Conservation (phyloP, 1,284 basidiomycete species). For the Cutaneotrichosporon daszewskae region DNA sequence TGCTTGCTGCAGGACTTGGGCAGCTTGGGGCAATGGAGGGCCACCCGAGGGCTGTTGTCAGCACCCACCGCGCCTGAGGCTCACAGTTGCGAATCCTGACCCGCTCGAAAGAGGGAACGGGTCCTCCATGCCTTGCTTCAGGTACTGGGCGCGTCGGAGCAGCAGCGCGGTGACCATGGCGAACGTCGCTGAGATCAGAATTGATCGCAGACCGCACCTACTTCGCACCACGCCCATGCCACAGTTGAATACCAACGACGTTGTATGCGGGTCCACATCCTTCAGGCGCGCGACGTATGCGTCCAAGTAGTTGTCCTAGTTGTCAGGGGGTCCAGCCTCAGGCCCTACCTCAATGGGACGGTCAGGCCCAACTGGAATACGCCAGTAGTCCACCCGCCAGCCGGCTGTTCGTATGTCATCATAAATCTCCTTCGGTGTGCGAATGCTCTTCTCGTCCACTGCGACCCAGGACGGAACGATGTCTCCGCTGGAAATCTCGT, state of each 20-base stretch:
- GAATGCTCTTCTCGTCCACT: slow-evolving; percentile 76
- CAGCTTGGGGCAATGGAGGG: slow-evolving; percentile 30
- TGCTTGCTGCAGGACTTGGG: slow-evolving; percentile 55
- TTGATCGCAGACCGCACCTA: slow-evolving; percentile 13
- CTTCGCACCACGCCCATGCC: slow-evolving; percentile 93
- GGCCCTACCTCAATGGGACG: slow-evolving; percentile 67
- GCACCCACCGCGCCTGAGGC: slow-evolving; percentile 5
- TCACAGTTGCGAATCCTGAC: slow-evolving; percentile 41
- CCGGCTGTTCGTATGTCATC: slow-evolving; percentile 69
- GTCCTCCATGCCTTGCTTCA: slow-evolving; percentile 69
- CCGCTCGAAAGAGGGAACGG: slow-evolving; percentile 54
- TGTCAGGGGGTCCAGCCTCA: slow-evolving; percentile 2
- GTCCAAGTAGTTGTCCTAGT: slow-evolving; percentile 85
- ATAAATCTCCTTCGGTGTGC: slow-evolving; percentile 84
- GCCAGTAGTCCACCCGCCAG: slow-evolving; percentile 82
- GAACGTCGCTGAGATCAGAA: slow-evolving; percentile 62
- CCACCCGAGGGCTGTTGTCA: slow-evolving; percentile 7
- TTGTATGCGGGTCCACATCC: slow-evolving; percentile 69
- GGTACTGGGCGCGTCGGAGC: slow-evolving; percentile 76
- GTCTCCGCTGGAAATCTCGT: slow-evolving; percentile 67
- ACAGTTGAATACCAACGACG: slow-evolving; percentile 89
- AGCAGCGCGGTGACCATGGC: slow-evolving; percentile 94
- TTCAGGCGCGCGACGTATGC: slow-evolving; percentile 81
- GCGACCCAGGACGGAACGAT: slow-evolving; percentile 93
- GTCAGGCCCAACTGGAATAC: slow-evolving; percentile 88